These are phyloP conservation scores for Neonectria punicea DNA, from an alignment of 2,329 filamentous ascomycete genomes.

Conservation along the genomic window DNA sequence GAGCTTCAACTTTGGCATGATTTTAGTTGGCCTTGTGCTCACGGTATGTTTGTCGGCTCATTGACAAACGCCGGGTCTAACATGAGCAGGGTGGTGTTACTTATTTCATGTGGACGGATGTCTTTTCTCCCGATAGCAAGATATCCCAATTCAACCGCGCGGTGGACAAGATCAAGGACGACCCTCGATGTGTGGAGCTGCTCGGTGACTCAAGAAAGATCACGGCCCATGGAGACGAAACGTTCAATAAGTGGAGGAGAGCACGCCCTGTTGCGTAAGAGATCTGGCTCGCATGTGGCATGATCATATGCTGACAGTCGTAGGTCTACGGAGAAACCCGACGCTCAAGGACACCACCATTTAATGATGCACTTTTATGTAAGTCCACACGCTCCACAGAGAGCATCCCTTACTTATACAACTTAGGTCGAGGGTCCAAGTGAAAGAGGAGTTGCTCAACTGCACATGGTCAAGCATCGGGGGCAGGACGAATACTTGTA, in stretches of 20 bases:
- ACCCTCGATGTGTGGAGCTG: slow-evolving; percentile 75
- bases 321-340: slow-evolving; percentile 74
- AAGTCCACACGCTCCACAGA: slow-evolving; percentile 43
- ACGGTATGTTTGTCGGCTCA: slow-evolving; percentile 65
- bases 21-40: slow-evolving; percentile 77
- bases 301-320: slow-evolving; percentile 40
- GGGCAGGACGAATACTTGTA: slow-evolving; percentile 79
- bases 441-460: slow-evolving; percentile 76
- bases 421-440: slow-evolving; percentile 78
- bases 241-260: slow-evolving; percentile 82
- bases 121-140: slow-evolving; percentile 87
- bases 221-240: slow-evolving; percentile 82
- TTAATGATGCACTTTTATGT: slow-evolving; percentile 87
- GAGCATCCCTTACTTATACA: slow-evolving; percentile 13
- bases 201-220: slow-evolving; percentile 83
- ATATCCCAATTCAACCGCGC: slow-evolving; percentile 89
- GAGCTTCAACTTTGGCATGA: slow-evolving; percentile 85
- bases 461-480: slow-evolving; percentile 79
- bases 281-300: background rate
- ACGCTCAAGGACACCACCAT: slow-evolving; percentile 81
- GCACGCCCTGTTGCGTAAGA: slow-evolving; percentile 69
- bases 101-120: slow-evolving; percentile 82
- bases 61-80: slow-evolving; percentile 13
- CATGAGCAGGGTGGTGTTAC: slow-evolving; percentile 73
- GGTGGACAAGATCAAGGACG: slow-evolving; percentile 79